Evolutionary conservation across 1,284 basidiomycete species (phyloP).

Genomic region (Fomitopsis schrenkii): DNA sequence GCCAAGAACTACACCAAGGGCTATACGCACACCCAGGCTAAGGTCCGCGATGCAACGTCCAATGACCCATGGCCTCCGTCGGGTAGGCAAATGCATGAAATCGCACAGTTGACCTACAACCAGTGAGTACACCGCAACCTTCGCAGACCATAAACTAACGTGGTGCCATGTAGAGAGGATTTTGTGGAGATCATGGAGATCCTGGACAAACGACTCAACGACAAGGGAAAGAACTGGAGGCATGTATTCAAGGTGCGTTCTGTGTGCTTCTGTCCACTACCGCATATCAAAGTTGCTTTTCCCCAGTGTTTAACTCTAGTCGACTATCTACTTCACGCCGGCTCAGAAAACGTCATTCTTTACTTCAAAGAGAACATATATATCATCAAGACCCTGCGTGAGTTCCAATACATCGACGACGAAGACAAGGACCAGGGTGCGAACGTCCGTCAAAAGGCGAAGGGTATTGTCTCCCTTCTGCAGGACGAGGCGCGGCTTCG

Average conservation of each 20-base stretch:
- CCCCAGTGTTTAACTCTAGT: conserved; percentile 86
- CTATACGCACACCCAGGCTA: conserved; percentile 88
- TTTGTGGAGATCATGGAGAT: conserved; percentile 99
- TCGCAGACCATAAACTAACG: neutral
- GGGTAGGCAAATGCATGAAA: conserved; percentile 96
- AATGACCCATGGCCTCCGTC: conserved; percentile 98
- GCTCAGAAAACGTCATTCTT: conserved; percentile 94
- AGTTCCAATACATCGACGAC: conserved; percentile 97
- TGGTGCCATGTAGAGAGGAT: conserved; percentile 61
- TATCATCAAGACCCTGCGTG: conserved; percentile 96
- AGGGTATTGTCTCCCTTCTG: conserved; percentile 93
- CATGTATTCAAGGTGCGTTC: conserved; percentile 91
- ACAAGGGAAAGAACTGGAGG: conserved; percentile 99
- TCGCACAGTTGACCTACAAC: conserved; percentile 94
- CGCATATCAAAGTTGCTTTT: neutral
- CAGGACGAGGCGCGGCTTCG: conserved; percentile 80
- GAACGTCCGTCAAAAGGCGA: conserved; percentile 96
- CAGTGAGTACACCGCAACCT: conserved; percentile 55
- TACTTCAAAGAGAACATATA: conserved; percentile 98
- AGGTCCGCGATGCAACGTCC: conserved; percentile 93
- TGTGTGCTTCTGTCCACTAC: neutral
- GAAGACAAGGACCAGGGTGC: conserved; percentile 92
- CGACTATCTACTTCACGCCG: conserved; percentile 93
- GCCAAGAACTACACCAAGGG: conserved; percentile 93
- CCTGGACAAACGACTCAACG: conserved; percentile 96